phyloP scores from a whole-genome alignment of 1,284 basidiomycete genomes.

The Entoloma clypeatum region DNA sequence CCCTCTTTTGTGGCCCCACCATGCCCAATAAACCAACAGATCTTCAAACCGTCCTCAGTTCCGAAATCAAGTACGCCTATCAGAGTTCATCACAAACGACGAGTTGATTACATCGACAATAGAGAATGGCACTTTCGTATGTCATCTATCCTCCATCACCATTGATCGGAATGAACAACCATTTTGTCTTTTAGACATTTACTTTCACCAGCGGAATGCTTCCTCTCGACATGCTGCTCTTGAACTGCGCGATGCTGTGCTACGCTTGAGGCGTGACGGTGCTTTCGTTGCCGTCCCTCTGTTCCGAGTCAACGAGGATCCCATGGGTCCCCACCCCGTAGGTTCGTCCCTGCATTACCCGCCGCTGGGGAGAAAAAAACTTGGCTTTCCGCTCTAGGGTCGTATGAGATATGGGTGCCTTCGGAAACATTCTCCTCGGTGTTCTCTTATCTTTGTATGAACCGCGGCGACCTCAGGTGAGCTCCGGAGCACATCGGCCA shows the following conservation, averaged over 20 bases:
- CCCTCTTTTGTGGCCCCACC: too few relatives aligned
- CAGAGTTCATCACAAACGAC: slow-evolving; percentile 2
- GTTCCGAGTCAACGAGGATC: slow-evolving; percentile 62
- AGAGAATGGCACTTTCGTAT: slow-evolving; percentile 80
- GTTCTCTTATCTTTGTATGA: slow-evolving; percentile 67
- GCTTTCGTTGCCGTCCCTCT: slow-evolving; percentile 75
- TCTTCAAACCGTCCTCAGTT: slow-evolving; percentile 55
- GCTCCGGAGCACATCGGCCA: slow-evolving; percentile 3
- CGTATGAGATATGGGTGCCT: slow-evolving; percentile 76
- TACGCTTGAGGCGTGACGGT: slow-evolving; percentile 64
- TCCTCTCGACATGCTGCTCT: slow-evolving; percentile 62
- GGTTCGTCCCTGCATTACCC: slow-evolving; percentile 42
- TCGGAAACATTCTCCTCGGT: slow-evolving; percentile 66
- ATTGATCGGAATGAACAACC: slow-evolving; percentile 3
- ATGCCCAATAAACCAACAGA: slow-evolving; percentile 42
- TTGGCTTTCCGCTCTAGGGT: slow-evolving; percentile 40
- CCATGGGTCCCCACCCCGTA: slow-evolving; percentile 73
- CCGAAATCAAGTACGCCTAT: slow-evolving; percentile 58
- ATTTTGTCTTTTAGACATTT: slow-evolving; percentile 52
- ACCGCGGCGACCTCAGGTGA: slow-evolving; percentile 65
- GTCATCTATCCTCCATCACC: slow-evolving; percentile 18
- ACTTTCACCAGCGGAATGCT: slow-evolving; percentile 67
- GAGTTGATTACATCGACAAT: slow-evolving; percentile 8
- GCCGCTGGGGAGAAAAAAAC: neutral
- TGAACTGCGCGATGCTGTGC: slow-evolving; percentile 63